These are phyloP conservation scores for Coemansia sp. DNA, from an alignment of 192 early-diverging fungal genomes.

Conservation along the genomic window DNA sequence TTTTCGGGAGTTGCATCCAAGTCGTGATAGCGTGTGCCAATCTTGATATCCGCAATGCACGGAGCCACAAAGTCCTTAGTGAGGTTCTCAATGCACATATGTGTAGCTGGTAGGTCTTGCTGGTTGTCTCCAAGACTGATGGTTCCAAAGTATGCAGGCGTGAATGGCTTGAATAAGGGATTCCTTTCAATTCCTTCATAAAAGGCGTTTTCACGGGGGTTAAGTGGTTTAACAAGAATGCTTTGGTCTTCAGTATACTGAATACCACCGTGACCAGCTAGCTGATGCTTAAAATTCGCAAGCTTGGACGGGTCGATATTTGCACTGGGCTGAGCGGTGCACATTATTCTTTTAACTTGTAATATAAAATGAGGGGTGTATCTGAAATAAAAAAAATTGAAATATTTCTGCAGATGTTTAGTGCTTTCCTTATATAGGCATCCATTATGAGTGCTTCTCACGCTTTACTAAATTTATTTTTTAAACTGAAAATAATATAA, in stretches of 20 bases:
- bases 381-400: too few species aligned
- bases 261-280: slow-evolving; percentile 79
- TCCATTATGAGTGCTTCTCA: too few species aligned
- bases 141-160: slow-evolving; percentile 69
- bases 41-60: slow-evolving; percentile 76
- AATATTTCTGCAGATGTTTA: too few species aligned
- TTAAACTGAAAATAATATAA: too few species aligned
- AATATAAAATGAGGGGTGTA: too few species aligned
- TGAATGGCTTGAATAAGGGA: slow-evolving; percentile 57
- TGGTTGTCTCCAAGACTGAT: slow-evolving; percentile 24
- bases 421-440: too few species aligned
- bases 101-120: neutral
- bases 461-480: too few species aligned
- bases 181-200: slow-evolving; percentile 60
- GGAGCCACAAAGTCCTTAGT: slow-evolving; percentile 58
- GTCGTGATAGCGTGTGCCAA: slow-evolving; percentile 72
- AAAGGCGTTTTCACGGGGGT: slow-evolving; percentile 65
- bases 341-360: too few species aligned
- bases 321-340: neutral
- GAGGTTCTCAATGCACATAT: slow-evolving; percentile 70
- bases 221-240: slow-evolving; percentile 70
- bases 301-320: slow-evolving; percentile 3
- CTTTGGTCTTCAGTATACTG: slow-evolving; percentile 61
- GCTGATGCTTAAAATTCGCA: slow-evolving; percentile 62
- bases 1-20: slow-evolving; percentile 65